Percentiles rank a stretch among this genome's conserved stretches.
Evolutionary conservation across 192 early-diverging fungal genomes (phyloP).

Genomic region (Backusella luteola): DNA sequence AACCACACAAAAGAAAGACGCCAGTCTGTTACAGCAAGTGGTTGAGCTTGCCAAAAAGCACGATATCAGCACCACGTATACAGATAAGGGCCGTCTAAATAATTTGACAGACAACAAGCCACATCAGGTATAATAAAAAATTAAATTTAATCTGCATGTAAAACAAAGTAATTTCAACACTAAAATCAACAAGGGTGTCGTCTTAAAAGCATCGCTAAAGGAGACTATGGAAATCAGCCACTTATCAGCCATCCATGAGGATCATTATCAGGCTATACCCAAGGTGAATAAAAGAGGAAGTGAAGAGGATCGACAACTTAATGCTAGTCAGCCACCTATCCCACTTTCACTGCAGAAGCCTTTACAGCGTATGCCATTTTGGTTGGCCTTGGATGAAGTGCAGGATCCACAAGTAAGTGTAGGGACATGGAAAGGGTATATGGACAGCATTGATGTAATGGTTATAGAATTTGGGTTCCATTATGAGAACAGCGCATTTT

Average conservation of each 20-base stretch:
- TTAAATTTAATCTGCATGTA: neutral
- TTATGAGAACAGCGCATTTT: constrained; percentile 63
- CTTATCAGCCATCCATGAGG: neutral
- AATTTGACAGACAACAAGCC: constrained; percentile 45
- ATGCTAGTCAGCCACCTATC: neutral
- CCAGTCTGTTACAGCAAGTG: neutral
- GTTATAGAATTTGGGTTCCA: constrained; percentile 66
- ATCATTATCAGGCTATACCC: constrained; percentile 7
- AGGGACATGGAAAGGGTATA: neutral
- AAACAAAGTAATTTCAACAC: neutral
- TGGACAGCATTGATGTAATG: neutral
- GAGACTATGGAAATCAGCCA: constrained; percentile 14
- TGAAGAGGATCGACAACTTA: constrained; percentile 5
- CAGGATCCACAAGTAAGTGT: constrained; percentile 49
- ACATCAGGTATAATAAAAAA: constrained; percentile 40
- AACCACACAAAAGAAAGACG: constrained; percentile 15
- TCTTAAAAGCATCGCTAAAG: constrained; percentile 44
- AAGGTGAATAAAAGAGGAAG: neutral
- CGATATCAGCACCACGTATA: constrained; percentile 23
- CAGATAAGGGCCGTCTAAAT: constrained; percentile 46
- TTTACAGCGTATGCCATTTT: constrained; percentile 37
- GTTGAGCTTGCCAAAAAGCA: neutral
- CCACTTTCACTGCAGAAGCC: constrained; percentile 2
- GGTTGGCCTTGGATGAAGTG: constrained; percentile 55
- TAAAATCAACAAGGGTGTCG: constrained; percentile 39